These are phyloP conservation scores for Populus davidiana DNA, from an alignment of 345 rosid species.

Conservation along the genomic window DNA sequence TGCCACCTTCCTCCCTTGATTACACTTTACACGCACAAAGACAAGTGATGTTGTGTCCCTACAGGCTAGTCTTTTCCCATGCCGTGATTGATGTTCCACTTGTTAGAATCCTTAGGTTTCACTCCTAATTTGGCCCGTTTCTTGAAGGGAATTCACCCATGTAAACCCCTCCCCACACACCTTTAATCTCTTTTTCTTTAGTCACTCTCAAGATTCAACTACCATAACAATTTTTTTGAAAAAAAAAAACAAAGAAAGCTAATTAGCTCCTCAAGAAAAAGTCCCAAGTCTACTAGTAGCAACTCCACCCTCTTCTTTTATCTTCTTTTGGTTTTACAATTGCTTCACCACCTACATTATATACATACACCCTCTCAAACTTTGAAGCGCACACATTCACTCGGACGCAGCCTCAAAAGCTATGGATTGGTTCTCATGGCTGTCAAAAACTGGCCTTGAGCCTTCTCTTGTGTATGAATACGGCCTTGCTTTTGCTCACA, in stretches of 20 bases:
- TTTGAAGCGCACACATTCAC: not conserved
- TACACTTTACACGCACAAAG: not conserved
- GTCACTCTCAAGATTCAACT: constrained; percentile 29
- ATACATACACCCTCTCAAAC: not conserved
- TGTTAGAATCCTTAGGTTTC: not conserved
- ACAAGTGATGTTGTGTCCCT: not conserved
- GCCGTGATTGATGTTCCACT: constrained; percentile 29
- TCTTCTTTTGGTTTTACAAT: not conserved
- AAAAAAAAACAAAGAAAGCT: not conserved
- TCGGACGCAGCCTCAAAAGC: not conserved
- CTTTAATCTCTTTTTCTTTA: not conserved
- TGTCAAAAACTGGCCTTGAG: constrained; percentile 68
- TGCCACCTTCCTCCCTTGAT: not conserved
- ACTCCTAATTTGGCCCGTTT: constrained; percentile 3
- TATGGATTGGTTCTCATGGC: constrained; percentile 99
- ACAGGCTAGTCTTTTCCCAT: constrained; percentile 9
- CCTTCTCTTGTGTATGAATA: constrained; percentile 76
- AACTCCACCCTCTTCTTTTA: not conserved
- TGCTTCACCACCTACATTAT: not conserved
- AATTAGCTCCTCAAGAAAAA: not conserved
- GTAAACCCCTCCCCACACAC: constrained; percentile 18
- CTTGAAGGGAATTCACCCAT: constrained; percentile 3
- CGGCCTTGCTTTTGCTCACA: constrained; percentile 66
- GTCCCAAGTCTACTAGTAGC: constrained; percentile 9
- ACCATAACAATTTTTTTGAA: not conserved